phyloP scores from a whole-genome alignment of 2,329 filamentous ascomycete species.

The Akanthomyces muscarius region DNA sequence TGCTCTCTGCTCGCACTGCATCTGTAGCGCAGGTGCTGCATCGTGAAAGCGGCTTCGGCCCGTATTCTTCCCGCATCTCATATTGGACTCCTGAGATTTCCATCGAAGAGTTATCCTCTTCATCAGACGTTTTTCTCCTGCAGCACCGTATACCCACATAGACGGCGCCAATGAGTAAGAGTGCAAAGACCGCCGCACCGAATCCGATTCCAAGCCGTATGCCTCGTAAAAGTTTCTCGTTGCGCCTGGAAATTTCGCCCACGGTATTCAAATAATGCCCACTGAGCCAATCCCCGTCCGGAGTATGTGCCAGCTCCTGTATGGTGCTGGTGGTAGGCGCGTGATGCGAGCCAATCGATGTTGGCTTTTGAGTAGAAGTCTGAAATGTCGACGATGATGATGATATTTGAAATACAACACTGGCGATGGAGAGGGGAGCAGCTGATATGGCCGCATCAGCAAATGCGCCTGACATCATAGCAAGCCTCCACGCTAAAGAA shows the following conservation, averaged over 20 bases:
- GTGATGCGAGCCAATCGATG: background rate
- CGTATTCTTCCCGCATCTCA: constrained; percentile 11
- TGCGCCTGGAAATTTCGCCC: constrained; percentile 20
- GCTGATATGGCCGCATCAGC: background rate
- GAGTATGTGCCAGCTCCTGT: constrained; percentile 35
- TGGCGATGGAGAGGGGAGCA: background rate
- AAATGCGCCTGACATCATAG: background rate
- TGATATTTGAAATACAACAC: background rate
- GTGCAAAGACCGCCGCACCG: constrained; percentile 14
- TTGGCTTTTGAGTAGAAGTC: background rate
- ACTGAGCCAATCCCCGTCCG: constrained; percentile 32
- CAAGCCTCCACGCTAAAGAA: background rate
- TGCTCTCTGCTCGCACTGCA: background rate
- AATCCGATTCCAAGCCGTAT: constrained; percentile 32
- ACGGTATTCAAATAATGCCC: constrained; percentile 29
- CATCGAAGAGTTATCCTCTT: constrained; percentile 6
- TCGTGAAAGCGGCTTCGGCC: constrained; percentile 10
- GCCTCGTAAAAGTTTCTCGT: constrained; percentile 25
- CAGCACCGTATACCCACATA: constrained; percentile 13
- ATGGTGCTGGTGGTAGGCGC: constrained; percentile 27
- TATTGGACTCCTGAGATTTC: constrained; percentile 15
- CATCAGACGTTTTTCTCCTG: constrained; percentile 5
- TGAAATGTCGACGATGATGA: background rate
- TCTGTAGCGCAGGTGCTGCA: constrained; percentile 11
- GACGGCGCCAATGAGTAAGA: constrained; percentile 8